Evolutionary conservation across 495 filamentous ascomycete genomes (phyloP).

Genomic region (Aspergillus avenaceus): DNA sequence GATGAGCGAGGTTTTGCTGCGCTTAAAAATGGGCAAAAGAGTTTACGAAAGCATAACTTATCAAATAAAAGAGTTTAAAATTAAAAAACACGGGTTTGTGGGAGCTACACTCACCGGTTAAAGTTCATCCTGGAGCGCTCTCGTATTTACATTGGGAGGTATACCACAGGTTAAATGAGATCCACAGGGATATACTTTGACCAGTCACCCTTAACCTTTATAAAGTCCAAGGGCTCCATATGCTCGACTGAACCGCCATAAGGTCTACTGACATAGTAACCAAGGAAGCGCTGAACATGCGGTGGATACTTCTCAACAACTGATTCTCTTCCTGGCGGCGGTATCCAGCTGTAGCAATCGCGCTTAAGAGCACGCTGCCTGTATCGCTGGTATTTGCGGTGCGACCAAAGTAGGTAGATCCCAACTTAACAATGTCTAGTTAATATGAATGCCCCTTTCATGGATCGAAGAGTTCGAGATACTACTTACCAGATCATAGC

Average conservation of each 20-base stretch:
- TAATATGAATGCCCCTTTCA: neutral
- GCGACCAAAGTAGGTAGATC: constrained; percentile 6
- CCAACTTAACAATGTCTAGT: neutral
- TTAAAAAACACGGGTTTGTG: too few relatives aligned
- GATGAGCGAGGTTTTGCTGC: too few relatives aligned
- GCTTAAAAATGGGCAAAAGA: too few relatives aligned
- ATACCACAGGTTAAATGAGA: constrained; percentile 2
- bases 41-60: too few relatives aligned
- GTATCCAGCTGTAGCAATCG: constrained; percentile 28
- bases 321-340: constrained; percentile 20
- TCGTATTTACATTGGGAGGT: too few relatives aligned
- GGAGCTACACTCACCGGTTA: too few relatives aligned
- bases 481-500: constrained; percentile 6
- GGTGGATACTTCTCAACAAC: constrained; percentile 3
- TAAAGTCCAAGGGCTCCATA: constrained; percentile 11
- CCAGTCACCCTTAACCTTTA: constrained; percentile 9
- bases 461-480: neutral
- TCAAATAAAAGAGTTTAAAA: too few relatives aligned
- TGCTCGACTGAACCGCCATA: constrained; percentile 9
- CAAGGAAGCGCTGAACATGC: constrained; percentile 6
- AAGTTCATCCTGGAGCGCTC: too few relatives aligned
- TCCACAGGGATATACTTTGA: constrained; percentile 9
- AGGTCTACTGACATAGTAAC: constrained; percentile 8
- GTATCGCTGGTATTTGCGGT: neutral
- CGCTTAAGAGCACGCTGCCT: neutral